Evolutionary conservation across 2,329 filamentous ascomycete genomes (phyloP).

Genomic region (Fusarium irregulare): DNA sequence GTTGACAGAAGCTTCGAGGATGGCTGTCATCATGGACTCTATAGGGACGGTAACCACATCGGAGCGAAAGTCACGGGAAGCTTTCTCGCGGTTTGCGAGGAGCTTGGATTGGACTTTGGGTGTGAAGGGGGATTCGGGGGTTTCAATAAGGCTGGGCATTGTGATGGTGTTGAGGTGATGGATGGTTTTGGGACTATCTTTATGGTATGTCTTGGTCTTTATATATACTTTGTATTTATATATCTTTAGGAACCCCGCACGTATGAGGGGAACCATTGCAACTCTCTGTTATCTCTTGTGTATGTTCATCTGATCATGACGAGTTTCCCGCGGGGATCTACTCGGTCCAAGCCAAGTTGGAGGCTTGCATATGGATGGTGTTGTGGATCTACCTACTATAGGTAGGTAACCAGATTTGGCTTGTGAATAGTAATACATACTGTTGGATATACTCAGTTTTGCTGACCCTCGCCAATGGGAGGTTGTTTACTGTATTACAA

Average conservation of each 20-base stretch:
- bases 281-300: slow-evolving; percentile 6
- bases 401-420: neutral
- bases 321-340: slow-evolving; percentile 24
- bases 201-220: neutral
- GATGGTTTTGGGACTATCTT: neutral
- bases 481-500: neutral
- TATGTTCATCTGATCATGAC: slow-evolving; percentile 1
- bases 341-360: neutral
- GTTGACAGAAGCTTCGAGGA: slow-evolving; percentile 45
- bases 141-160: slow-evolving; percentile 17
- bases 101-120: slow-evolving; percentile 26
- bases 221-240: neutral
- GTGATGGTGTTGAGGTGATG: neutral
- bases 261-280: neutral
- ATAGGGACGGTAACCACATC: slow-evolving; percentile 46
- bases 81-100: slow-evolving; percentile 24
- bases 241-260: neutral
- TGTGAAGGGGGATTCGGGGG: slow-evolving; percentile 24
- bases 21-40: slow-evolving; percentile 46
- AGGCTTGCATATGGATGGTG: neutral
- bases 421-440: neutral
- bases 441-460: neutral
- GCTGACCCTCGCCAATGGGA: neutral
- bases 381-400: neutral
- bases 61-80: slow-evolving; percentile 44